Evolutionary conservation across 2,329 filamentous ascomycete genomes (phyloP).

Genomic region (Aspergillus fumigatiaffinis): DNA sequence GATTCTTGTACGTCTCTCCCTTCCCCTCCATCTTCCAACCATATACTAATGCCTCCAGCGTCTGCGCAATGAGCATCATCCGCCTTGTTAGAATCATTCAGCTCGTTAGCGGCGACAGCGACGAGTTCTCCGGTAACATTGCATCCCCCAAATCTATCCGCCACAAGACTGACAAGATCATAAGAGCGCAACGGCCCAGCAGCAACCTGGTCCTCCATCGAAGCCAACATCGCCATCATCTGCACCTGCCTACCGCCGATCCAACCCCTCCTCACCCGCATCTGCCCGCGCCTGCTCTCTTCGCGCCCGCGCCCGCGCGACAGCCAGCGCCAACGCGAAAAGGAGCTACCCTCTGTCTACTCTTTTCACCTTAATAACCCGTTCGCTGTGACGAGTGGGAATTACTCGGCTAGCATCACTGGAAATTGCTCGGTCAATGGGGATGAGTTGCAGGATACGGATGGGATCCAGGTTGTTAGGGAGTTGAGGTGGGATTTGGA

Average conservation of each 20-base stretch:
- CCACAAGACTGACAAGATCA: background rate
- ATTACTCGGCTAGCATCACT: constrained; percentile 25
- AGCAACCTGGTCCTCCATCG: constrained; percentile 30
- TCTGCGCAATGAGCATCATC: constrained; percentile 25
- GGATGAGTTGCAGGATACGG: constrained; percentile 4
- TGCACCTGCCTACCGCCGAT: constrained; percentile 28
- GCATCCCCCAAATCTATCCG: background rate
- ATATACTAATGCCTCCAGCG: constrained; percentile 11
- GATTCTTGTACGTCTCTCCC: constrained; percentile 21
- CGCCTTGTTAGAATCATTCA: constrained; percentile 18
- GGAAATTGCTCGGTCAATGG: constrained; percentile 17
- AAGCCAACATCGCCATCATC: constrained; percentile 29
- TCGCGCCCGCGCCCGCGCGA: constrained; percentile 11
- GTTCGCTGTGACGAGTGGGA: constrained; percentile 8
- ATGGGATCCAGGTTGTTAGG: constrained; percentile 26
- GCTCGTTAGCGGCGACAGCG: constrained; percentile 6
- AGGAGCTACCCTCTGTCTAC: constrained; percentile 4
- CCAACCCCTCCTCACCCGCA: constrained; percentile 21
- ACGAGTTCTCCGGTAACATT: constrained; percentile 20
- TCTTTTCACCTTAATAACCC: constrained; percentile 1
- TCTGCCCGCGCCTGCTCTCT: constrained; percentile 22
- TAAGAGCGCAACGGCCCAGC: constrained; percentile 20
- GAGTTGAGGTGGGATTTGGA: constrained; percentile 25
- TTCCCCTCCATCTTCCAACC: background rate
- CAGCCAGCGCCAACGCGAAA: constrained; percentile 10